Evolutionary conservation across 257 asterid genomes (phyloP).

Genomic region (Cinchona pubescens): DNA sequence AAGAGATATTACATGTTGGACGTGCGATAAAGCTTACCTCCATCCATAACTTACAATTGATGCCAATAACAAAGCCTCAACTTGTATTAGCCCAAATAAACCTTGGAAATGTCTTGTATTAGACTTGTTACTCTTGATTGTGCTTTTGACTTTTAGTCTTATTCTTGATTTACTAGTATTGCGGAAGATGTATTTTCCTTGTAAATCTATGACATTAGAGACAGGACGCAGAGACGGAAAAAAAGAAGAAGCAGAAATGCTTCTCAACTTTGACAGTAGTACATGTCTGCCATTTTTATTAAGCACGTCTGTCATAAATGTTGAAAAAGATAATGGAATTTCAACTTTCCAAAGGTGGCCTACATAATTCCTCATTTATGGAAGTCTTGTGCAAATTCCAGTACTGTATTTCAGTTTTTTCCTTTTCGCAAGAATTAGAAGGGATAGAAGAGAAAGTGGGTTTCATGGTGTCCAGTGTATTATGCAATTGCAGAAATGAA

Average conservation of each 20-base stretch:
- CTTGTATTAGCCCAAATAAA: not conserved
- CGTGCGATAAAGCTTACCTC: not conserved
- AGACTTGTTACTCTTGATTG: too few species aligned
- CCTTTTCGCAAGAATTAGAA: not conserved
- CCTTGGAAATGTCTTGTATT: too few species aligned
- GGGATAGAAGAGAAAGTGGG: not conserved
- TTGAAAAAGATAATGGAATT: not conserved
- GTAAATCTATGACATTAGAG: too few species aligned
- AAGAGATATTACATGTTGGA: not conserved
- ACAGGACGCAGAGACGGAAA: not conserved
- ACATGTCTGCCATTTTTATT: too few species aligned
- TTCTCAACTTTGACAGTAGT: not conserved
- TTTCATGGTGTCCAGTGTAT: not conserved
- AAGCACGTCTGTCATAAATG: too few species aligned
- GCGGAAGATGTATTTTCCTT: not conserved
- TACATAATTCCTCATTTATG: not conserved
- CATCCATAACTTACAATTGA: too few species aligned
- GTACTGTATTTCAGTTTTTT: not conserved
- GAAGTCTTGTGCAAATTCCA: not conserved
- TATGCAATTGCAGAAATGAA: not conserved
- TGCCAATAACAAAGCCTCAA: not conserved
- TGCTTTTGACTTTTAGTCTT: not conserved
- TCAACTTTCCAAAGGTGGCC: not conserved
- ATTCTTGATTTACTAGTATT: too few species aligned
- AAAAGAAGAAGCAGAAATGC: not conserved